Evolutionary conservation across 257 asterid species (phyloP).

Genomic region (Hygrophila difformis): DNA sequence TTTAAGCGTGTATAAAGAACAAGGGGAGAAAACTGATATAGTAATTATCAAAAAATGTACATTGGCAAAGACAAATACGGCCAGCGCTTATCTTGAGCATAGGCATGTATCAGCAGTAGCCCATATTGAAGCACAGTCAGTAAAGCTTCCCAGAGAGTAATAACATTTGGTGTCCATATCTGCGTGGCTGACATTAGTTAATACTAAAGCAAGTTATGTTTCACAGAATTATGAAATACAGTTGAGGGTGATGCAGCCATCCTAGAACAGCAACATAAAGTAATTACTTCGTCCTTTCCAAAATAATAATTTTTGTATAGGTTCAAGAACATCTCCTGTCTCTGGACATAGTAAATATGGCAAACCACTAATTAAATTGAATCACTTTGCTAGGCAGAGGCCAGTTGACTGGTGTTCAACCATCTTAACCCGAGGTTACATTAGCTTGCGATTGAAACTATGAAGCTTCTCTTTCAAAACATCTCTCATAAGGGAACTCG

Average conservation of each 20-base stretch:
- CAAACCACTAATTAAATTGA: no score
- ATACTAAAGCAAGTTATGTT: not conserved
- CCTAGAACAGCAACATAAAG: no score
- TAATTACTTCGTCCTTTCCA: no score
- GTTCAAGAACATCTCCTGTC: no score
- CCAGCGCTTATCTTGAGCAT: slow-evolving; percentile 94
- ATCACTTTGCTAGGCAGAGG: no score
- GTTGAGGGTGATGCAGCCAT: not conserved
- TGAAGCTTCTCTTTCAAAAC: no score
- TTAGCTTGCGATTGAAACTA: no score
- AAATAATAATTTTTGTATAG: no score
- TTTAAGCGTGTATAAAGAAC: not conserved
- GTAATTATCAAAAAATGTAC: slow-evolving; percentile 39
- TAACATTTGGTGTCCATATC: slow-evolving; percentile 84
- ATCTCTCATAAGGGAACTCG: no score
- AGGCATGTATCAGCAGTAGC: slow-evolving; percentile 72
- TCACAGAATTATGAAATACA: not conserved
- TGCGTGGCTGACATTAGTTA: slow-evolving; percentile 17
- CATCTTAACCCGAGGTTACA: no score
- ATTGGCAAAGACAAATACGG: slow-evolving; percentile 83
- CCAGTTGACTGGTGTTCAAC: no score
- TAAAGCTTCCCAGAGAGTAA: slow-evolving; percentile 83
- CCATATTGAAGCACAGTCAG: slow-evolving; percentile 88
- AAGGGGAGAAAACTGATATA: not conserved
- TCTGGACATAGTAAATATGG: no score